Evolutionary conservation across 2,329 filamentous ascomycete genomes (phyloP).

Genomic region (Exophiala alcalophila): DNA sequence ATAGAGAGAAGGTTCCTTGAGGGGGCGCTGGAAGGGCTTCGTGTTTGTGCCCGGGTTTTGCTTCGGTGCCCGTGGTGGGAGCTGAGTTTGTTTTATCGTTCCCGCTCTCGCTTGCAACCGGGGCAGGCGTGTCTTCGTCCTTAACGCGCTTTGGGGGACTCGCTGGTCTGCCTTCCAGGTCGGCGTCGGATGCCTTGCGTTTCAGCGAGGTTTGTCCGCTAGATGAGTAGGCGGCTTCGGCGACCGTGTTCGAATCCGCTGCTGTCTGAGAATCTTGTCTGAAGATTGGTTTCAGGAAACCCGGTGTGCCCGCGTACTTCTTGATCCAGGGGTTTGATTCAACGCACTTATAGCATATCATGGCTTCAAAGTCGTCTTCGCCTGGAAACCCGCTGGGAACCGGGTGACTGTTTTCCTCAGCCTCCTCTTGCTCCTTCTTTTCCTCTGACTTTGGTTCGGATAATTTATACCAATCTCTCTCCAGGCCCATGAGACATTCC

Average conservation of each 20-base stretch:
- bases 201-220: conserved; percentile 32
- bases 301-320: conserved; percentile 72
- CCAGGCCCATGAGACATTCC: conserved; percentile 80
- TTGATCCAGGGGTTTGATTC: conserved; percentile 89
- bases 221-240: background rate
- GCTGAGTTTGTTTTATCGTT: conserved; percentile 21
- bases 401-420: conserved; percentile 48
- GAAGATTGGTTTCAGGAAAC: conserved; percentile 75
- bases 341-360: conserved; percentile 93
- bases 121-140: conserved; percentile 47
- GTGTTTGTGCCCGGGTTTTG: conserved; percentile 57
- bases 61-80: conserved; percentile 3
- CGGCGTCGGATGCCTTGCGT: conserved; percentile 43
- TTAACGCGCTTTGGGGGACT: conserved; percentile 62
- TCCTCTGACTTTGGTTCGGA: conserved; percentile 39
- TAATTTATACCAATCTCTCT: conserved; percentile 65
- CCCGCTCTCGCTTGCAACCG: conserved; percentile 42
- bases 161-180: conserved; percentile 23
- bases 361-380: conserved; percentile 83
- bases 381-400: conserved; percentile 81
- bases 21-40: conserved; percentile 56
- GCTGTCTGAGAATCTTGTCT: conserved; percentile 34
- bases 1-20: conserved; percentile 68
- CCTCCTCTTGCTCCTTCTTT: conserved; percentile 11
- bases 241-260: background rate